Base-by-base conservation (phyloP, 2,329 filamentous ascomycete species). In the Penicillium griseofulvum region DNA sequence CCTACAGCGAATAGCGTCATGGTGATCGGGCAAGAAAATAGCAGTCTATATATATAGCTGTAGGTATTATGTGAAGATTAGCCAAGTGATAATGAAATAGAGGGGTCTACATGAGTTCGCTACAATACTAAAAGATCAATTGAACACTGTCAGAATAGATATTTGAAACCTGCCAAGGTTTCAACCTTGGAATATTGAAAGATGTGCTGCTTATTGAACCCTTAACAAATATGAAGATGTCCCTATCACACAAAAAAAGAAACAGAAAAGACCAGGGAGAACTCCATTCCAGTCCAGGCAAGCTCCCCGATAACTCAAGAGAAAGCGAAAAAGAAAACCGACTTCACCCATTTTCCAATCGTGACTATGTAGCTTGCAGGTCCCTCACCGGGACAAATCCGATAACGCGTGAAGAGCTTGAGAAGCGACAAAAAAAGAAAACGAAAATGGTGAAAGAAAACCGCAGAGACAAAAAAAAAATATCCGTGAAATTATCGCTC, bases 211-310 rank as follows among this genome's bases (percentile, higher is more conserved):
- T 26, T 37, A 29, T 44, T 24, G 4, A 38, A 54, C 17, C 43
- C 36, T 41, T 39, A 14, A 37, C 12, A 31, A 37, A 31, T 36
- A 52, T 56, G 29, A 17, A 29, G n/a, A 33, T 29, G 31, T 10
- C 42, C 54, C 37, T 41, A 48, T 39, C 14, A 34, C 34, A 44
- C 39, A 26, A 47, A 54, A 37, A 48, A 44, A 41, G 49, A 52
- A 29, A 42, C 41, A 49, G 47, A 31, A 48, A 17, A n/a, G 43
- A 52, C 44, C 41, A 34, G 41, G 42, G 36, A 55, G 12, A 59
- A 59, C 61, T 55, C 58, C 65, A 63, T 63, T 22, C 56, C 50
- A 59, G 59, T 55, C 54, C 57, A 55, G 56, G 49, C 55, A 50
- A 55, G 49, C 54, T 56, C 51, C 39, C 37, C 48, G 26, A 56